A percentile compares a stretch with the other conserved stretches of the same genome.
Conservation (phyloP, 1,139 yeast genomes). For the Hansenula lynferdii region DNA sequence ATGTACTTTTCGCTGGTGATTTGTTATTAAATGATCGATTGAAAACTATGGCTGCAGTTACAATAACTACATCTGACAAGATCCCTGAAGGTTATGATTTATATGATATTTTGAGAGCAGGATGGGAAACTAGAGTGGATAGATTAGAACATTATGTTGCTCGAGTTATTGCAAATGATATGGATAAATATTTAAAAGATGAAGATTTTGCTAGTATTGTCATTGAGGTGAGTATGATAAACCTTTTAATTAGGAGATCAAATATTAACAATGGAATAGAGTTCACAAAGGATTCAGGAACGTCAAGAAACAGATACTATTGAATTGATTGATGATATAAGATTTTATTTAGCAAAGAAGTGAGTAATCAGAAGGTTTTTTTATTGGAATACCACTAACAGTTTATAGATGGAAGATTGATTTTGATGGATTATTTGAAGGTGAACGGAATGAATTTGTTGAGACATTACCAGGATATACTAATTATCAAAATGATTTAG, state of each 20-base stretch:
- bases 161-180: conserved; percentile 46
- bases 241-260: too few relatives aligned
- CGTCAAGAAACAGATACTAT: conserved; percentile 77
- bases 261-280: conserved; percentile 18
- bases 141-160: conserved; percentile 64
- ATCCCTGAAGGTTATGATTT: conserved; percentile 31
- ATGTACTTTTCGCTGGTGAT: conserved; percentile 57
- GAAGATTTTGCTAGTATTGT: conserved; percentile 35
- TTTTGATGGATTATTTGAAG: conserved; percentile 21
- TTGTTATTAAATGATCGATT: conserved; percentile 56
- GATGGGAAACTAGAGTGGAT: conserved; percentile 66
- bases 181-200: conserved; percentile 34
- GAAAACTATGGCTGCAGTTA: conserved; percentile 61
- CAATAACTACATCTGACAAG: conserved; percentile 39
- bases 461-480: conserved; percentile 17
- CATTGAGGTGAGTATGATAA: conserved; percentile 14
- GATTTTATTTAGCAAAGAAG: conserved; percentile 55
- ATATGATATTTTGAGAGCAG: conserved; percentile 54
- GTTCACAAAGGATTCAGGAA: conserved; percentile 52
- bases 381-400: neutral
- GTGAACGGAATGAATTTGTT: conserved; percentile 17
- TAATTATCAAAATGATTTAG: conserved; percentile 31
- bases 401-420: conserved; percentile 16
- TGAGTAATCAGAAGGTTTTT: conserved; percentile 22
- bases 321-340: conserved; percentile 72